Evolutionary conservation across 75 land plant genomes (phyloP).

Genomic region (Sequoiadendron giganteum): DNA sequence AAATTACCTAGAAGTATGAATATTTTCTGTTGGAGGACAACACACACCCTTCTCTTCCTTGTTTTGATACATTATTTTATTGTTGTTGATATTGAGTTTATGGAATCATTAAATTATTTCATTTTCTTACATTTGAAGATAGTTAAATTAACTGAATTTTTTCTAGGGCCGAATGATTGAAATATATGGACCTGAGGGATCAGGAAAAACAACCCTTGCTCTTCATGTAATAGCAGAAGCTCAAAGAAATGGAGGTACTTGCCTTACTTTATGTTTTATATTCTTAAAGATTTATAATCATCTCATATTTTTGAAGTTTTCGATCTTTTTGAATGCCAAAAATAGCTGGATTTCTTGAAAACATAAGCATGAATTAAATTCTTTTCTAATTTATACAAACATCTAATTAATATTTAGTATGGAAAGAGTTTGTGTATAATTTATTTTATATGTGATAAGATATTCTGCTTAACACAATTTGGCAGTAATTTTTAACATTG

Average conservation of each 20-base stretch:
- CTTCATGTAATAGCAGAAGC: constrained; percentile 97
- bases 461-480: not conserved
- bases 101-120: not conserved
- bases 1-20: not conserved
- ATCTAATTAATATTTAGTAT: not conserved
- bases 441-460: not conserved
- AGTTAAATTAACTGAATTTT: not conserved
- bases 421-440: not conserved
- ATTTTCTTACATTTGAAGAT: constrained; percentile 1
- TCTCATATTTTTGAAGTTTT: not conserved
- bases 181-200: constrained; percentile 96
- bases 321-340: not conserved
- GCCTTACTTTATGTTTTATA: not conserved
- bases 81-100: not conserved
- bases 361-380: not conserved
- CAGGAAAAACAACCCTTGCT: constrained; percentile 97
- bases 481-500: not conserved
- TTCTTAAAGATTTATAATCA: not conserved
- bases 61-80: not conserved
- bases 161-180: constrained; percentile 93
- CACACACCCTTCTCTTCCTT: not conserved
- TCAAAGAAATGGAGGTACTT: constrained; percentile 81
- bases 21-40: not conserved
- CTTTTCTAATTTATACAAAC: not conserved
- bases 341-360: not conserved